phyloP scores from a whole-genome alignment of 169 alveolate genomes.

The Cryptosporidium sp. region DNA sequence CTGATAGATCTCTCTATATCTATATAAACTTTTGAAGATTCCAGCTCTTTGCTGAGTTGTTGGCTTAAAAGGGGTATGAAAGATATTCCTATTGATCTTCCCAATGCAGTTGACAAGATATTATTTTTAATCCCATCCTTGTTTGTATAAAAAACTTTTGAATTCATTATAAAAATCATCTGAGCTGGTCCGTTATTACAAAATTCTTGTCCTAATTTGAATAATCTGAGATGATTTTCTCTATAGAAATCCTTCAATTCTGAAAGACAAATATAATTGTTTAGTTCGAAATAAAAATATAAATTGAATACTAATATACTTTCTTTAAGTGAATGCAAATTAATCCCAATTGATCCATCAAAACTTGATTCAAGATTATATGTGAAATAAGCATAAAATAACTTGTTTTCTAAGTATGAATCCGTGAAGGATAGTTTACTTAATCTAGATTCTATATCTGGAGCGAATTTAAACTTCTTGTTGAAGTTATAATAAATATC shows the following conservation, averaged over 20 bases:
- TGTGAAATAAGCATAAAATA: neutral
- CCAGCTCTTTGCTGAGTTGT: neutral
- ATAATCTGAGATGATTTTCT: conserved; percentile 4
- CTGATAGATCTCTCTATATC: conserved; percentile 4
- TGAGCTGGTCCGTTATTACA: neutral
- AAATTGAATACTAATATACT: neutral
- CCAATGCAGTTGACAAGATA: conserved; percentile 23
- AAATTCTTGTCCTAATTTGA: neutral
- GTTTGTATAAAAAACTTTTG: neutral
- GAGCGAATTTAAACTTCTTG: neutral
- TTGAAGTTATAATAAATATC: conserved; percentile 16
- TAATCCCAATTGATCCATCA: neutral
- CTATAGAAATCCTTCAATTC: conserved; percentile 7
- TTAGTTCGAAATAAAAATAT: neutral
- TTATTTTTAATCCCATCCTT: neutral
- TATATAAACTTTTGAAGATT: neutral
- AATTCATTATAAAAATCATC: neutral
- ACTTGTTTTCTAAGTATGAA: neutral
- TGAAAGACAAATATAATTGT: neutral
- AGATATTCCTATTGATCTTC: conserved; percentile 49
- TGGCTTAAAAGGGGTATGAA: conserved; percentile 36
- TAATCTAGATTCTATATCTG: neutral
- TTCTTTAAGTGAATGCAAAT: neutral
- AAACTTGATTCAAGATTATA: neutral
- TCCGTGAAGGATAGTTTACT: neutral